Evolutionary conservation across 352 stramenopile genomes (phyloP).

Genomic region (Pythium dissotocum): DNA sequence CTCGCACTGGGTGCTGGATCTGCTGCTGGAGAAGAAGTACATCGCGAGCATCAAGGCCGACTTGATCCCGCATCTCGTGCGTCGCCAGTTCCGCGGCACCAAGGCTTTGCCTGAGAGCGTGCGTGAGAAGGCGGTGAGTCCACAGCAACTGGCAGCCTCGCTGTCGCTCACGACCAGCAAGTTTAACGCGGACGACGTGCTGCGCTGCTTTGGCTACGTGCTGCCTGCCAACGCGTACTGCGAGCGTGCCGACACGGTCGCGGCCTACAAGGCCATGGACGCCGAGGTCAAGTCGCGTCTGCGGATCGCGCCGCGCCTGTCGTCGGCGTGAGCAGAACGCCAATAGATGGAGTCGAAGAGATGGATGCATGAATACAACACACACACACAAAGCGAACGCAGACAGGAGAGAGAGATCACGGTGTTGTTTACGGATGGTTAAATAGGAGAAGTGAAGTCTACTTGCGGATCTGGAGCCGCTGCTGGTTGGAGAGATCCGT

Average conservation of each 20-base stretch:
- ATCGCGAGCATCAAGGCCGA: conserved; percentile 86
- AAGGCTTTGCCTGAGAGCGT: conserved; percentile 57
- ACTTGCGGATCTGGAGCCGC: conserved; percentile 49
- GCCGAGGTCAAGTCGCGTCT: conserved; percentile 69
- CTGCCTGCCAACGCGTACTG: conserved; percentile 75
- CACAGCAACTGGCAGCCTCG: conserved; percentile 58
- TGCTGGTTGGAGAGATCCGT: conserved; percentile 51
- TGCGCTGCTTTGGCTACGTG: conserved; percentile 77
- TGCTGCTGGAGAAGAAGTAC: conserved; percentile 82
- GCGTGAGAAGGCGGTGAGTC: conserved; percentile 52
- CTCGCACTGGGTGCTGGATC: conserved; percentile 77
- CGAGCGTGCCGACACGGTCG: conserved; percentile 74
- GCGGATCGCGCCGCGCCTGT: conserved; percentile 56
- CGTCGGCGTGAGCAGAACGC: conserved; percentile 27
- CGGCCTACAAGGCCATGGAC: conserved; percentile 75
- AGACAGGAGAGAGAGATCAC: not conserved
- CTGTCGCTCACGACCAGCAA: conserved; percentile 57
- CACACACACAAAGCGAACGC: not conserved
- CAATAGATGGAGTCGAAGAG: not conserved
- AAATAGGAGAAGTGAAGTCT: not conserved
- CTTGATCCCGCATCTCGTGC: conserved; percentile 73
- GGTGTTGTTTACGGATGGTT: not conserved
- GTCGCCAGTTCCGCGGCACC: conserved; percentile 72
- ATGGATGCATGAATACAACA: conserved; percentile 1
- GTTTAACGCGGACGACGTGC: conserved; percentile 62